Conservation (phyloP, 2,329 filamentous ascomycete genomes). For the Lasiodiplodia hormozganensis region DNA sequence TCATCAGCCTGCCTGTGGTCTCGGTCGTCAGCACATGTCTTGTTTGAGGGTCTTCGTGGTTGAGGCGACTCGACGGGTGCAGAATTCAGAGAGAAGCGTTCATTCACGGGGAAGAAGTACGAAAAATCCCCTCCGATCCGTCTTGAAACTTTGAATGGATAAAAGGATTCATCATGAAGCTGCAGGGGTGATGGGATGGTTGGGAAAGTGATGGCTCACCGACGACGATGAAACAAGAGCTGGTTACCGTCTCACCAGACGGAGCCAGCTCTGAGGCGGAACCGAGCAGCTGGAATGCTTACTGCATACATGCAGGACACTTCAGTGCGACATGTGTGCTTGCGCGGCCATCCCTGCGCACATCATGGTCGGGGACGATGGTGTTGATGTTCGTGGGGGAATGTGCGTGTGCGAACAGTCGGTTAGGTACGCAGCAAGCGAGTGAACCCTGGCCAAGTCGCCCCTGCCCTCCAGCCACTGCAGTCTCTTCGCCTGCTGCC, state of each 20-base stretch:
- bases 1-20: not conserved
- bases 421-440: not conserved
- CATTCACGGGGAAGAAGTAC: constrained; percentile 42
- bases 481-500: not conserved
- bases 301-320: not conserved
- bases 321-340: not conserved
- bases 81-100: constrained; percentile 32
- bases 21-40: constrained; percentile 1
- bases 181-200: not conserved
- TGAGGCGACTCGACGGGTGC: not conserved
- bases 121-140: constrained; percentile 42
- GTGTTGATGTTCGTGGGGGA: not conserved
- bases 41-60: not conserved
- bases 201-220: not conserved
- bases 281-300: not conserved
- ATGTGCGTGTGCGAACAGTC: not conserved
- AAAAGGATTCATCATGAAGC: constrained; percentile 38
- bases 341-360: constrained; percentile 17
- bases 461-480: too few species aligned
- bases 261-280: not conserved
- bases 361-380: not conserved
- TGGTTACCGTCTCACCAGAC: not conserved
- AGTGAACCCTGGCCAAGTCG: not conserved
- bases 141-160: constrained; percentile 43
- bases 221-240: not conserved